Percentiles rank a stretch among this genome's conserved stretches.
Evolutionary conservation across 1,139 yeast species (phyloP).

Genomic region (Chernovozyma sophiae-reginae): DNA sequence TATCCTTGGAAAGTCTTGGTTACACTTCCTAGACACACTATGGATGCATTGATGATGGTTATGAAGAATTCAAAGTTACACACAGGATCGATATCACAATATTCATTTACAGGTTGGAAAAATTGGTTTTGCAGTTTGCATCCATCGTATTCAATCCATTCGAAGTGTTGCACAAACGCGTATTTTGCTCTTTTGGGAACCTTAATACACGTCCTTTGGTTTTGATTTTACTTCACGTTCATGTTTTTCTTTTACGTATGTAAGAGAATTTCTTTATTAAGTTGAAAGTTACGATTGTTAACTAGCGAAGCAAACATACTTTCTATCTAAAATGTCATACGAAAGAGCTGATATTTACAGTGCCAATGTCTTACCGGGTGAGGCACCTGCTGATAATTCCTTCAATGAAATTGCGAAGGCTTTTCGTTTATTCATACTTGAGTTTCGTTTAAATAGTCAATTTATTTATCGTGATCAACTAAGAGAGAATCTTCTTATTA

Average conservation of each 20-base stretch:
- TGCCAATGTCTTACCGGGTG: constrained; percentile 86
- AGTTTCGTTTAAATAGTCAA: constrained; percentile 77
- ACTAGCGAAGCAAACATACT: no score
- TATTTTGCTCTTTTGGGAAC: not conserved
- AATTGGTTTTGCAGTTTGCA: not conserved
- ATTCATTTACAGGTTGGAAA: not conserved
- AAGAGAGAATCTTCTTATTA: constrained; percentile 78
- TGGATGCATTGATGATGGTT: no score
- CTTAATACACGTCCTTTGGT: no score
- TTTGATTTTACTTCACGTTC: no score
- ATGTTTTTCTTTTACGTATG: no score
- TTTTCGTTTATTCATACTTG: constrained; percentile 77
- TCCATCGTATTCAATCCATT: no score
- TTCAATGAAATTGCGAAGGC: constrained; percentile 76
- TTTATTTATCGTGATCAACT: constrained; percentile 90
- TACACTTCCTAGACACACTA: no score
- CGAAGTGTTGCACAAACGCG: not conserved
- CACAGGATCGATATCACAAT: no score
- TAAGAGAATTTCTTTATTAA: no score
- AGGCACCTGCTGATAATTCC: constrained; percentile 60
- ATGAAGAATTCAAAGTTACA: no score
- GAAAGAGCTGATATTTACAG: constrained; percentile 79
- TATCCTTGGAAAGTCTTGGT: no score
- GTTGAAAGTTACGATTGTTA: no score
- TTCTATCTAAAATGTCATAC: constrained; percentile 61